phyloP scores from a whole-genome alignment of 495 filamentous ascomycete species.

The Penicillium argentinense region DNA sequence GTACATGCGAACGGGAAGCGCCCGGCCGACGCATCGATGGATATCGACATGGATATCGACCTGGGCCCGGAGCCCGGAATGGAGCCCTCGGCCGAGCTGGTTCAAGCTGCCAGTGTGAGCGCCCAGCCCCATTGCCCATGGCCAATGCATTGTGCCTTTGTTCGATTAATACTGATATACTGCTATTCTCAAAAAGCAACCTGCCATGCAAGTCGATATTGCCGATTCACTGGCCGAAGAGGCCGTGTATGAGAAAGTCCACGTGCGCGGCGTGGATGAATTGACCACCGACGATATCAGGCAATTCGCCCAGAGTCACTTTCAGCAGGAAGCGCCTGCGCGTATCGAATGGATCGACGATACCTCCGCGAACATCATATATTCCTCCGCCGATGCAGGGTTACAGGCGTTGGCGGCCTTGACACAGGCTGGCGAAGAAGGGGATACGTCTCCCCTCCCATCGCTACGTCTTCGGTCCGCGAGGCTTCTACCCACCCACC shows the following conservation, averaged over 20 bases:
- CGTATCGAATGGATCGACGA: conserved; percentile 95
- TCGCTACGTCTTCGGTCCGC: conserved; percentile 56
- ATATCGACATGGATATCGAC: conserved; percentile 78
- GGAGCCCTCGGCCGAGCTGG: conserved; percentile 42
- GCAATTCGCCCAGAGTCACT: conserved; percentile 66
- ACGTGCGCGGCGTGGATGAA: conserved; percentile 79
- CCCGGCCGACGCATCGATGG: conserved; percentile 52
- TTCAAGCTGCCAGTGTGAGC: conserved; percentile 34
- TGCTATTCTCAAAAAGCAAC: conserved; percentile 20
- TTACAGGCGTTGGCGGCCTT: conserved; percentile 69
- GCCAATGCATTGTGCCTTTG: too few relatives aligned
- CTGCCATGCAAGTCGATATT: conserved; percentile 17
- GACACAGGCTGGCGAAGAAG: conserved; percentile 39
- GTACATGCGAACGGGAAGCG: neutral
- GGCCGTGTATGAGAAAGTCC: conserved; percentile 61
- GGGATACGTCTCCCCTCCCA: conserved; percentile 41
- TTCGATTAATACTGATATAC: neutral
- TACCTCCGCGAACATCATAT: conserved; percentile 82
- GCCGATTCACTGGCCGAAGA: conserved; percentile 34
- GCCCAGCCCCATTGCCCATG: neutral
- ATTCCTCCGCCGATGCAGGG: conserved; percentile 67
- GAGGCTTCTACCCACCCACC: conserved; percentile 62
- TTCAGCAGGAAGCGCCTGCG: conserved; percentile 48
- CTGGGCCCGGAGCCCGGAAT: conserved; percentile 49
- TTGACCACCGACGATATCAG: conserved; percentile 77